Percentiles rank a stretch among this genome's conserved stretches.
phyloP scores from a whole-genome alignment of 164 flowering plant genomes.

The Piper longum region DNA sequence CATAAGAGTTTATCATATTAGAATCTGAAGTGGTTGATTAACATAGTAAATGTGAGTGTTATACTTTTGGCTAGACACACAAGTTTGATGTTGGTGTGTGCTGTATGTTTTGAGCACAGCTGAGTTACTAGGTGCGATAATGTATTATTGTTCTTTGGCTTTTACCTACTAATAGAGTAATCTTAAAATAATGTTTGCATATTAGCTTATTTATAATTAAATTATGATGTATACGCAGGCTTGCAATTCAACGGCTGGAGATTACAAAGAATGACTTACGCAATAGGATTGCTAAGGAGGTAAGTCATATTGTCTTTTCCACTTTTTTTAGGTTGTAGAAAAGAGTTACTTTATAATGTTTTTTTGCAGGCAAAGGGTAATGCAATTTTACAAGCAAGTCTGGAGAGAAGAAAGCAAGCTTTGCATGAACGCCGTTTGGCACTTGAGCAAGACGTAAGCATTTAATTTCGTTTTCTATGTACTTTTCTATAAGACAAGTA shows the following conservation, averaged over 20 bases:
- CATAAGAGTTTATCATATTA: too few relatives aligned
- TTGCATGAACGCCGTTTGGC: slow-evolving; percentile 96
- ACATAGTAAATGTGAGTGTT: too few relatives aligned
- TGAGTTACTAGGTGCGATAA: not conserved
- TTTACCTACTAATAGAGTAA: too few relatives aligned
- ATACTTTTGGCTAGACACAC: too few relatives aligned
- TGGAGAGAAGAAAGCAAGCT: slow-evolving; percentile 98
- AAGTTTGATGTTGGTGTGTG: not conserved
- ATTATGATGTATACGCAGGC: slow-evolving; percentile 32
- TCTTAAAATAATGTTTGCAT: not conserved
- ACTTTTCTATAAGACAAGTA: too few relatives aligned
- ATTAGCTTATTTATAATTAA: not conserved
- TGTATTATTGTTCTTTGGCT: too few relatives aligned
- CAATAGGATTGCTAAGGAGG: slow-evolving; percentile 96
- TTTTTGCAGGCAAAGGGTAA: slow-evolving; percentile 77
- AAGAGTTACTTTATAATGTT: slow-evolving; percentile 1
- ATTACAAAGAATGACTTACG: slow-evolving; percentile 83
- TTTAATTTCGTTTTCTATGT: not conserved
- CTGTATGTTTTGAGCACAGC: not conserved
- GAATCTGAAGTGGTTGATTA: too few relatives aligned
- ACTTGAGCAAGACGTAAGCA: slow-evolving; percentile 93
- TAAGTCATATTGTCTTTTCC: slow-evolving; percentile 10
- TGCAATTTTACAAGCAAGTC: slow-evolving; percentile 92
- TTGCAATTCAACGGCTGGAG: slow-evolving; percentile 96
- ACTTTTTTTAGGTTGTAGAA: not conserved